Base-by-base conservation (phyloP, 495 filamentous ascomycete species). In the Pyrenopolyporus hunteri region DNA sequence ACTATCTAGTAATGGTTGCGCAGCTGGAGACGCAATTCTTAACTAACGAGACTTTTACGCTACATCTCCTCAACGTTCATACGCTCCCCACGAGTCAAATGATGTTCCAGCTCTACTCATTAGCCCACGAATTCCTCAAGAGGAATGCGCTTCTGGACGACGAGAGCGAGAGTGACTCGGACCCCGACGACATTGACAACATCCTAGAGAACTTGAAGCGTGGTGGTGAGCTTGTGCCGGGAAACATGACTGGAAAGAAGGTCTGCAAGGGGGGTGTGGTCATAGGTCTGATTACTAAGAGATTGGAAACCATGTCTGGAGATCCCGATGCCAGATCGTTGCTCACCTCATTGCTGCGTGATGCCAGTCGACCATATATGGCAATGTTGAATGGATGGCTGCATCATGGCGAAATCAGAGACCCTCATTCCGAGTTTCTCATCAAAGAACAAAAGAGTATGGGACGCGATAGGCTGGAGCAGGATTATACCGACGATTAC, bases 401-500 rank as follows among this genome's bases (percentile, higher is more conserved):
- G 17, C 94, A 98, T 69, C 93, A 96, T 68, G 94, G 94, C 13
- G 91, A 88, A 32, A 98, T 98, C 70, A 89, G 87, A 70, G 94
- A 98, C 72, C 92, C 93, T 1, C 95, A 97, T 71, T 85, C 83
- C 9, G 94, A 98, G 70, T 98, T 98, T 68, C 76, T 98, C 31
- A 87, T 98, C 59, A 95, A 92, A 62, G 94, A 98, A 72, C 92
- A 96, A 70, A 93, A 93, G 74, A 94, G 91, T 67, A 98, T 98
- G 65, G 87, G 87, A 49, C 84, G 94, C 14, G 95, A 97, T 66
- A 83, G 89, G 65, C 76, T 98, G 8, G 92, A 97, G 69, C 86
- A 96, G 67, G 94, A 98, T 74, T 98, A 97, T 65, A 98, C 93
- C 0, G 94, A 98, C 68, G 94, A 98, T 64, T 98, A 98, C 73